These are phyloP conservation scores for Graphium sp. DNA, from an alignment of 2,329 filamentous ascomycete species.

Conservation along the genomic window DNA sequence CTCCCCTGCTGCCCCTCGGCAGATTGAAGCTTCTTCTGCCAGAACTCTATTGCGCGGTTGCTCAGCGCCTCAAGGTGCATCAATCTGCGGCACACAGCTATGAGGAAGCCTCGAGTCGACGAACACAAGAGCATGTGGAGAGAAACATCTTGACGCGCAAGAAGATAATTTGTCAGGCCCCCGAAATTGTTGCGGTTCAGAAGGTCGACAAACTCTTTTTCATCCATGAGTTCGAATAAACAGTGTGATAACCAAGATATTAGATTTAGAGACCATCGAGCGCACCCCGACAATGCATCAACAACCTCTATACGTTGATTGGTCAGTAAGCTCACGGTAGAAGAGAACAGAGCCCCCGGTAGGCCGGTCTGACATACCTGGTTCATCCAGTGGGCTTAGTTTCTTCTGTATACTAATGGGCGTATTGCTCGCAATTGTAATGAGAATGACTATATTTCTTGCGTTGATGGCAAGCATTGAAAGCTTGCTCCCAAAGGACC, in stretches of 20 bases:
- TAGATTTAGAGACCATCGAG: slow-evolving; percentile 64
- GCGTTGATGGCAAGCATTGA: slow-evolving; percentile 61
- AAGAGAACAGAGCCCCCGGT: too few species aligned
- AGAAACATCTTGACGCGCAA: slow-evolving; percentile 36
- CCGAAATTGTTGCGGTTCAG: slow-evolving; percentile 26
- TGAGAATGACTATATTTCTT: slow-evolving; percentile 50
- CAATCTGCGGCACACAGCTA: slow-evolving; percentile 49
- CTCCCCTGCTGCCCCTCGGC: slow-evolving; percentile 21
- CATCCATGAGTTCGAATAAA: slow-evolving; percentile 36
- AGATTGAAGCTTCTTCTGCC: slow-evolving; percentile 23
- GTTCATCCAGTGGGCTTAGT: slow-evolving; percentile 45
- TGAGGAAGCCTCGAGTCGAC: slow-evolving; percentile 55
- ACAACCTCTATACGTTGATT: slow-evolving; percentile 42
- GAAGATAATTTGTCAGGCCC: slow-evolving; percentile 33
- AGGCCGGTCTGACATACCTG: slow-evolving; percentile 12
- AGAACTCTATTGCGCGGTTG: slow-evolving; percentile 30
- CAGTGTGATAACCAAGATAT: slow-evolving; percentile 44
- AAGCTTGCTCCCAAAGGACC: slow-evolving; percentile 55
- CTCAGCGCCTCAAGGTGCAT: slow-evolving; percentile 35
- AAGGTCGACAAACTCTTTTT: slow-evolving; percentile 30
- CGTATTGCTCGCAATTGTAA: slow-evolving; percentile 45
- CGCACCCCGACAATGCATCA: slow-evolving; percentile 54
- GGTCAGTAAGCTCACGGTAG: slow-evolving; percentile 5
- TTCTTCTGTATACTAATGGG: slow-evolving; percentile 35
- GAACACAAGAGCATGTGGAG: slow-evolving; percentile 55